A percentile compares a stretch with the other conserved stretches of the same genome.
These are phyloP conservation scores for Plasmodiophora brassicae DNA, from an alignment of 208 protist species.

Conservation along the genomic window DNA sequence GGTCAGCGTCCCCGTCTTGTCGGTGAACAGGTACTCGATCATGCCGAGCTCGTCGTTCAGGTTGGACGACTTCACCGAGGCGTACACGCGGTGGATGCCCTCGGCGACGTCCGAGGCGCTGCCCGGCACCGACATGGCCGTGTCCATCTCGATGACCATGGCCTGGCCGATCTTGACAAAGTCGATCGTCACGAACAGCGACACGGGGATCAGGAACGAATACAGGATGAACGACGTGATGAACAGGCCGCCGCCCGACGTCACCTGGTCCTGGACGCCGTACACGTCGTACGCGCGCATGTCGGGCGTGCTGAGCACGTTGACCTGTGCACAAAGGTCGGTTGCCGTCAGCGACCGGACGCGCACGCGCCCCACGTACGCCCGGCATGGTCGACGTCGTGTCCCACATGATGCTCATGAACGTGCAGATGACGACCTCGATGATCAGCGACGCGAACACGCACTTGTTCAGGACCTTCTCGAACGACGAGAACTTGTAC, in stretches of 20 bases:
- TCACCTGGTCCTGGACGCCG: not conserved
- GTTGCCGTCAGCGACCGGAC: too few relatives aligned
- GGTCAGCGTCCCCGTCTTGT: constrained; percentile 98
- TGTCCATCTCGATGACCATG: constrained; percentile 34
- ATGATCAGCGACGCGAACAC: not conserved
- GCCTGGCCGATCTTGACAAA: constrained; percentile 41
- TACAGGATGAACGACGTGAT: constrained; percentile 40
- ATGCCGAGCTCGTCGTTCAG: constrained; percentile 95
- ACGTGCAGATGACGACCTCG: not conserved
- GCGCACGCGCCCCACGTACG: too few relatives aligned
- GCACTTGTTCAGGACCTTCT: constrained; percentile 73
- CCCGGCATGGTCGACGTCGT: too few relatives aligned
- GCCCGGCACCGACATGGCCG: not conserved
- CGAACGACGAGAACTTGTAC: constrained; percentile 83
- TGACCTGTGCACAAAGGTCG: too few relatives aligned
- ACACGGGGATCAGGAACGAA: constrained; percentile 47
- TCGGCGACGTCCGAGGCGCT: not conserved
- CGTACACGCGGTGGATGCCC: not conserved
- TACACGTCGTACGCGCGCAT: not conserved
- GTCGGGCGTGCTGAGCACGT: not conserved
- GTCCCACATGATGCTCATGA: not conserved
- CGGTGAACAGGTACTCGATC: constrained; percentile 91
- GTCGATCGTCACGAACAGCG: constrained; percentile 51
- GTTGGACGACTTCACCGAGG: constrained; percentile 82
- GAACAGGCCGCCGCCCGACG: not conserved